phyloP scores from a whole-genome alignment of 345 rosid genomes.

The Punica granatum region DNA sequence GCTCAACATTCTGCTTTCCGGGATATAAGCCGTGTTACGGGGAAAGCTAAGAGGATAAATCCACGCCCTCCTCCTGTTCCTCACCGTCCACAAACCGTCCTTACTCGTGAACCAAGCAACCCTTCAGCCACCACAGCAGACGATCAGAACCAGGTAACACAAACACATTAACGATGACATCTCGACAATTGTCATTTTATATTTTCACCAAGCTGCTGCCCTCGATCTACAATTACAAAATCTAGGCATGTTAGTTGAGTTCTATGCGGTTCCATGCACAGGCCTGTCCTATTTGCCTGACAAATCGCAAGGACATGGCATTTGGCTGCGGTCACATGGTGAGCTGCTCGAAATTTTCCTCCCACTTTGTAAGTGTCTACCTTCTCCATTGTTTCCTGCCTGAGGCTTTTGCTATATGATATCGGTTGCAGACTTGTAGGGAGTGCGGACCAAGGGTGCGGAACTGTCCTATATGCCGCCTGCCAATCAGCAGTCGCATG shows the following conservation, averaged over 20 bases:
- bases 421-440: not conserved
- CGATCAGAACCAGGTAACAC: constrained; percentile 7
- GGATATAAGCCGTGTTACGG: constrained; percentile 32
- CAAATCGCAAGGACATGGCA: constrained; percentile 48
- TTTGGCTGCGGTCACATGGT: constrained; percentile 78
- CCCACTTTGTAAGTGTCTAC: not conserved
- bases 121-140: constrained; percentile 4
- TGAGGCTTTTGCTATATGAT: too few species aligned
- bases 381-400: not conserved
- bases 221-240: too few species aligned
- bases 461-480: constrained; percentile 16
- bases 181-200: not conserved
- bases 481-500: constrained; percentile 12
- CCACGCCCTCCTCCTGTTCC: constrained; percentile 66
- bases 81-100: constrained; percentile 18
- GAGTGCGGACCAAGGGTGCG: constrained; percentile 10
- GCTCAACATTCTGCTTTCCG: constrained; percentile 3
- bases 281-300: constrained; percentile 69
- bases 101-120: constrained; percentile 15
- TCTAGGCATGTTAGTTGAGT: too few species aligned
- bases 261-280: constrained; percentile 19
- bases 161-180: not conserved
- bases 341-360: constrained; percentile 13
- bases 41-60: constrained; percentile 37
- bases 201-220: too few species aligned